Percentiles rank a stretch among this genome's conserved stretches.
These are phyloP conservation scores for Phalaenopsis hybrid DNA, from an alignment of 116 monocot genomes.

Conservation along the genomic window DNA sequence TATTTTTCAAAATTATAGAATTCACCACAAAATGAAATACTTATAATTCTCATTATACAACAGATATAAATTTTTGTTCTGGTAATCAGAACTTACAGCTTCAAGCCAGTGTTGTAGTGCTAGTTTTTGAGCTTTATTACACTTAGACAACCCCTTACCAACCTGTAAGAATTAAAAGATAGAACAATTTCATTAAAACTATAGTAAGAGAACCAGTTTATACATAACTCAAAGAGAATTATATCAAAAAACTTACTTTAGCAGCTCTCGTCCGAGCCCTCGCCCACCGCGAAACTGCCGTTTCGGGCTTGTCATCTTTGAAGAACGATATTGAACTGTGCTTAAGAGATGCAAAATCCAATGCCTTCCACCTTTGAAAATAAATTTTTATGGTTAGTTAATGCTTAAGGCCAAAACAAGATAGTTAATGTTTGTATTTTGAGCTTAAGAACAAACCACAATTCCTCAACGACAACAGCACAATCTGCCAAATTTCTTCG, in stretches of 20 bases:
- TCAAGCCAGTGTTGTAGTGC: conserved; percentile 94
- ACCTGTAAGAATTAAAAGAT: conserved; percentile 35
- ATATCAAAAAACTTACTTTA: conserved; percentile 40
- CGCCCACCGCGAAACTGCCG: conserved; percentile 81
- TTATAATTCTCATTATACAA: neutral
- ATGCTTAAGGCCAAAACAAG: neutral
- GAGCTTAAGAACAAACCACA: conserved; percentile 38
- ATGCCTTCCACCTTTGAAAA: conserved; percentile 74
- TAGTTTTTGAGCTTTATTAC: conserved; percentile 78
- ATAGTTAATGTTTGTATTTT: neutral
- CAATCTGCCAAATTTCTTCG: conserved; percentile 89
- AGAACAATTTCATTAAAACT: neutral
- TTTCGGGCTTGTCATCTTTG: conserved; percentile 49
- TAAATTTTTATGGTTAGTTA: too few relatives aligned
- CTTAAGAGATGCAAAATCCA: conserved; percentile 84
- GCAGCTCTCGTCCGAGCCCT: conserved; percentile 86
- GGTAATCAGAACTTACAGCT: conserved; percentile 46
- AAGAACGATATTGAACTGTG: conserved; percentile 84
- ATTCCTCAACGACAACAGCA: conserved; percentile 81
- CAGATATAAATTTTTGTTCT: neutral
- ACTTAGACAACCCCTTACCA: conserved; percentile 84
- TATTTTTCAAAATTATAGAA: neutral
- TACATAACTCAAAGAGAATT: neutral
- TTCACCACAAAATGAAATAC: neutral
- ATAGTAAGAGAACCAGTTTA: neutral